Base-by-base conservation (phyloP, 108 stramenopile species). In the Cyclotella kingstonii region DNA sequence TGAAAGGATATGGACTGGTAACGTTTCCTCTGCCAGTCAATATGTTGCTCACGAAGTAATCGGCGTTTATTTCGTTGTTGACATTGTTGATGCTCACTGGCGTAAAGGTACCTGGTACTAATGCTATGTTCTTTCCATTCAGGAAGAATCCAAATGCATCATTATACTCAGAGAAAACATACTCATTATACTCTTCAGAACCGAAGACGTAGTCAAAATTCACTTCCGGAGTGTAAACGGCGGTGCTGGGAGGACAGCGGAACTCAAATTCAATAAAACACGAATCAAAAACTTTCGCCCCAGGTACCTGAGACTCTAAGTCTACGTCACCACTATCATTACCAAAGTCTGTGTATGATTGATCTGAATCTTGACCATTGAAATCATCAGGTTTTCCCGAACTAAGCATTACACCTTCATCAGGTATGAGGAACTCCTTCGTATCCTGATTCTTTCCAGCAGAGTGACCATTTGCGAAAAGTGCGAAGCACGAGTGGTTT, bases 81-180 rank as follows among this genome's bases (percentile, higher is more conserved):
- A 73, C 72, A 46, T 35, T 73, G 58, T 73, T 54, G 35, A 66
- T 73, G 21, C 43, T 53, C 29, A 73, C 72, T n/a, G 62, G 21
- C 6, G 43, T 44, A 27, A 19, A 17, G 9, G 43, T 59, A 2
- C 34, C 63, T 15, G 72, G 65, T 0, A 73, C 1, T 6, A 60
- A n/a, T 10, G 72, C 72, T 51, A 73, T 68, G 48, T 73, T 73
- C 46, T 67, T 27, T 0, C 44, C 66, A 52, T 73, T 73, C 29
- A 73, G 25, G 21, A 73, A 73, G 46, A 73, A 73, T 0, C 72
- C 72, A 44, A 73, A 66, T 1, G 35, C 72, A 41, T 73, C 72
- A 22, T 68, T 61, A 36, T 62, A 66, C 33, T 60, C 18, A 10
- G 58, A 54, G 35, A 60, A 66, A 14, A 63, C 68, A 52, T 70